Percentiles rank a stretch among this genome's conserved stretches.
These are phyloP conservation scores for Cercospora janseana DNA, from an alignment of 2,329 filamentous ascomycete genomes.

Conservation along the genomic window DNA sequence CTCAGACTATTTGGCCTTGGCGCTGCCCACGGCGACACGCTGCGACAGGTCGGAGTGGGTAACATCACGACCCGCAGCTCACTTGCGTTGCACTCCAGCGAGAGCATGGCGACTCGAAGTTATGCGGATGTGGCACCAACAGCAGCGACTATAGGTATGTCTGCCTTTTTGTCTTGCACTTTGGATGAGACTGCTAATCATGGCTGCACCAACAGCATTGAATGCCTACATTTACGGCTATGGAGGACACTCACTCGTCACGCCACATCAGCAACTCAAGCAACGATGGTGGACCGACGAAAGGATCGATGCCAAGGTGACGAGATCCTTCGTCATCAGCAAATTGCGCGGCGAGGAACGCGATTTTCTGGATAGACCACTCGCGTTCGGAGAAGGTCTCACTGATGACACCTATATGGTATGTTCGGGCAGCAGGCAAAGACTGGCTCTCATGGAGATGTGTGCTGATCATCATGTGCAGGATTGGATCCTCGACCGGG, in stretches of 20 bases:
- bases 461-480: background rate
- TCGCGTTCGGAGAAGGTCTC: constrained; percentile 65
- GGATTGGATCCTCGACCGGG: constrained; percentile 70
- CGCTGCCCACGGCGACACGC: constrained; percentile 3
- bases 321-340: constrained; percentile 63
- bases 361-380: constrained; percentile 59
- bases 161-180: constrained; percentile 51
- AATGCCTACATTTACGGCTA: constrained; percentile 54
- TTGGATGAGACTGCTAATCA: constrained; percentile 40
- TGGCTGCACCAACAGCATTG: constrained; percentile 37
- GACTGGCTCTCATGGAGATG: background rate
- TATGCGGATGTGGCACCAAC: constrained; percentile 39
- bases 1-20: background rate
- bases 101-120: constrained; percentile 37
- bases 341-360: constrained; percentile 64
- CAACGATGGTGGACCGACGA: constrained; percentile 70
- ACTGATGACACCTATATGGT: constrained; percentile 71
- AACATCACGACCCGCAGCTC: background rate
- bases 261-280: constrained; percentile 49
- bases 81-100: background rate
- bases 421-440: background rate
- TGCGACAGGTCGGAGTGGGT: background rate
- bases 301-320: constrained; percentile 68
- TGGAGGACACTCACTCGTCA: constrained; percentile 51
- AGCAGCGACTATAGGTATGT: constrained; percentile 44